phyloP scores from a whole-genome alignment of 192 early-diverging fungal genomes.

The Coemansia sp. region DNA sequence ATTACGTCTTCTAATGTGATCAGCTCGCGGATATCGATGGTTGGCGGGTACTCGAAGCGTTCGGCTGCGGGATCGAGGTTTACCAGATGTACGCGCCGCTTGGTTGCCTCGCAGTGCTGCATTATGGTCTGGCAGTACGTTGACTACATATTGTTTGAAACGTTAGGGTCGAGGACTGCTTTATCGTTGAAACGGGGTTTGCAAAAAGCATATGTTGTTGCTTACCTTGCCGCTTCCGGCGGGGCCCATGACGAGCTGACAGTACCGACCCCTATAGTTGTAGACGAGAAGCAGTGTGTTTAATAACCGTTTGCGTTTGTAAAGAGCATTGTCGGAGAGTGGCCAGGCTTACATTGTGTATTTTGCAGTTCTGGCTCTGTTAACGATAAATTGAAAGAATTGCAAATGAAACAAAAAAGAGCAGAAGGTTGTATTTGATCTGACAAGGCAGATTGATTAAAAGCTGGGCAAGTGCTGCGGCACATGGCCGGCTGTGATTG shows the following conservation, averaged over 20 bases:
- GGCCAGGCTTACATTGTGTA: neutral
- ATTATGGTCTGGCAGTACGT: constrained; percentile 96
- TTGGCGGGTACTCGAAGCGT: constrained; percentile 89
- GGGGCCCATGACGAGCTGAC: constrained; percentile 96
- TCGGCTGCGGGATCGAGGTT: constrained; percentile 99
- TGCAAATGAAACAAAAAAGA: too few relatives aligned
- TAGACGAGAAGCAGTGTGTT: neutral
- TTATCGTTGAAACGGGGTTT: neutral
- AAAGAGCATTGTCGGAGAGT: neutral
- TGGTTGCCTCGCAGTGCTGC: constrained; percentile 85
- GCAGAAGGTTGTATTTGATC: too few relatives aligned
- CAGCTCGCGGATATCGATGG: constrained; percentile 88
- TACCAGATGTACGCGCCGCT: constrained; percentile 84
- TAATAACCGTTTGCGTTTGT: neutral
- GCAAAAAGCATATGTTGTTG: neutral
- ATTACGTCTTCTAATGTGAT: constrained; percentile 98
- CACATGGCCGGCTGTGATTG: constrained; percentile 45
- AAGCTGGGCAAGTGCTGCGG: neutral
- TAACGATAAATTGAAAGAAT: too few relatives aligned
- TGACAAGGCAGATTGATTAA: too few relatives aligned
- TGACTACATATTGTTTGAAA: constrained; percentile 52
- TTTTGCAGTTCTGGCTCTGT: neutral
- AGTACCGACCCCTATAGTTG: constrained; percentile 64
- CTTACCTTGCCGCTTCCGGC: constrained; percentile 82
- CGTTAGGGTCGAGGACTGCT: neutral